Base-by-base conservation (phyloP, 495 filamentous ascomycete genomes). In the Parachaetomium inaequale region DNA sequence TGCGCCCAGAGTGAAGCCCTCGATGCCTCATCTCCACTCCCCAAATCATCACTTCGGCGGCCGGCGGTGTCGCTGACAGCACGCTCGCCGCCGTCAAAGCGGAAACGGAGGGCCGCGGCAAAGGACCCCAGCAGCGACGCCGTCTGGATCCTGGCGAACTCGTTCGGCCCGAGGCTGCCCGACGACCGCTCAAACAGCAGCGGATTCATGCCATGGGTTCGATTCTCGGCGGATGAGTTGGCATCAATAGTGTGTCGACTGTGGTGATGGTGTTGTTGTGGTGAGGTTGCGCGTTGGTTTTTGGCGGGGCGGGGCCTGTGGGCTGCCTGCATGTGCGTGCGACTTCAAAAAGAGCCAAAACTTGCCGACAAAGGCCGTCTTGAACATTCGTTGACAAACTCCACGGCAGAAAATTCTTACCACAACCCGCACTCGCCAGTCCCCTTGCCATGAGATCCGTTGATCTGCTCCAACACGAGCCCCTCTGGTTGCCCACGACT, bases 161-260 rank as follows among this genome's bases (percentile, higher is more conserved):
- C 76, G 63, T 83, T 78, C 29, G 85, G 84, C 50, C 76, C 74
- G 32, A 88, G 75, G 66, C 77, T 80, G 70, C 91, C 91, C 15
- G 85, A 74, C 54, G 87, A 82, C 72, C 89, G 85, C 69, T 87
- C 85, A 65, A 94, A 79, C 23, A 95, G 82, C 68, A 86, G 84
- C 57, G 49, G 10, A 63, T 91, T 90, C 91, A 95, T 94, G 78
- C 66, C 85, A 89, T 87, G 42, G 5, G n/a, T 7, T 10, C 5
- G n/a, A 23, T 45, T 1, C 4, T 45, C 55, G 17, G 17, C 40
- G 15, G 21, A 25, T 4, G 45, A 26, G 19, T 17, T 49, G 3
- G 45, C 10, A 15, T 49, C 45, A 4, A 49, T 49, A 21, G 15
- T 25, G 8, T 49, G 19, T 15, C n/a, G n/a, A n/a, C n/a, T n/a